These are phyloP conservation scores for Hanseniaspora thailandica DNA, from an alignment of 805 yeast species.

Conservation along the genomic window DNA sequence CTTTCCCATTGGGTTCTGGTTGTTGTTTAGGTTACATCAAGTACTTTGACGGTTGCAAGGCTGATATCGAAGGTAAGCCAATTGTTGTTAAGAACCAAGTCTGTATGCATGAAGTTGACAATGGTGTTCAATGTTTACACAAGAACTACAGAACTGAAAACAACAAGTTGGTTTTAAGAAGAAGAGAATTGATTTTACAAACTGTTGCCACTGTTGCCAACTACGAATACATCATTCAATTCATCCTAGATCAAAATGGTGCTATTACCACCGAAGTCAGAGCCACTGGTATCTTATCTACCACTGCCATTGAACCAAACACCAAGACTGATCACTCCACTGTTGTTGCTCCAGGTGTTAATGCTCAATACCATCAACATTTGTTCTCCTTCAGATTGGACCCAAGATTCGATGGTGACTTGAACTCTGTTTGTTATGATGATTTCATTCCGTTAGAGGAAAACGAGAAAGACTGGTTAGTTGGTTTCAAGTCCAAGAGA, in stretches of 20 bases:
- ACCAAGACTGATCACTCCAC: slow-evolving; percentile 59
- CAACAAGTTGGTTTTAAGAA: slow-evolving; percentile 58
- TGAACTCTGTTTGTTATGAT: slow-evolving; percentile 60
- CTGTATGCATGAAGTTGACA: slow-evolving; percentile 72
- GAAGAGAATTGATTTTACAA: slow-evolving; percentile 68
- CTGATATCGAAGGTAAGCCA: slow-evolving; percentile 50
- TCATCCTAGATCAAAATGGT: slow-evolving; percentile 67
- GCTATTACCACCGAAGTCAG: slow-evolving; percentile 65
- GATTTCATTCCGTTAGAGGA: slow-evolving; percentile 53
- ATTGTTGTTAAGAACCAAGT: slow-evolving; percentile 53
- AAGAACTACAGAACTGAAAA: slow-evolving; percentile 62
- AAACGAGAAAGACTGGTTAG: slow-evolving; percentile 54
- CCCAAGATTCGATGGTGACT: slow-evolving; percentile 71
- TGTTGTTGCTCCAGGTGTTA: slow-evolving; percentile 63
- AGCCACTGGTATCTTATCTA: slow-evolving; percentile 78
- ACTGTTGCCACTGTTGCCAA: slow-evolving; percentile 76
- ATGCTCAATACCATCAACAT: slow-evolving; percentile 81
- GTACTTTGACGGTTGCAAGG: slow-evolving; percentile 53
- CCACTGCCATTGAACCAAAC: slow-evolving; percentile 68
- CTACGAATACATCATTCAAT: slow-evolving; percentile 66
- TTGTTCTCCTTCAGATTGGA: slow-evolving; percentile 68
- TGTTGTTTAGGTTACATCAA: slow-evolving; percentile 73
- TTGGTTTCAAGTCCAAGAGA: slow-evolving; percentile 57
- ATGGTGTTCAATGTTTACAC: slow-evolving; percentile 67
- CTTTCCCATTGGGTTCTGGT: slow-evolving; percentile 57